Conservation (phyloP, 805 yeast species). For the Zygotorulaspora sp. region DNA sequence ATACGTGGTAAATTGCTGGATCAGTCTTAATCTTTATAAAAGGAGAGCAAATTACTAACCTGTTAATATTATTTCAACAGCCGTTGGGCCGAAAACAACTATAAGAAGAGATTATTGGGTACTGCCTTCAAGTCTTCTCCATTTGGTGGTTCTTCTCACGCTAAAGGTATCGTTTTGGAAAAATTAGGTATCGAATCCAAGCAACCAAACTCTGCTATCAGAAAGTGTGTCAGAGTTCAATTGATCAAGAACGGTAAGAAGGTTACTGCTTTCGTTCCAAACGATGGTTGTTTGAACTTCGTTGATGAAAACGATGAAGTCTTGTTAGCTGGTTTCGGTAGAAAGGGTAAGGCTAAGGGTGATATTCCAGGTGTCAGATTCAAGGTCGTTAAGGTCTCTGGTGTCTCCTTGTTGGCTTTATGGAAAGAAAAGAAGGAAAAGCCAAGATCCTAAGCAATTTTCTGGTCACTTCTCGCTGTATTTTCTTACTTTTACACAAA, state of each 20-base stretch:
- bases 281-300: constrained; percentile 99
- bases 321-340: constrained; percentile 99
- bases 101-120: constrained; percentile 98
- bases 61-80: constrained; percentile 27
- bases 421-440: constrained; percentile 99
- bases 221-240: constrained; percentile 99
- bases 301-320: constrained; percentile 99
- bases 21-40: no score
- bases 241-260: constrained; percentile 99
- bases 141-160: constrained; percentile 99
- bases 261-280: constrained; percentile 99
- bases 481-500: constrained; percentile 7
- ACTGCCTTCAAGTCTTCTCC: constrained; percentile 99
- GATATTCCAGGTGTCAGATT: constrained; percentile 99
- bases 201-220: constrained; percentile 99
- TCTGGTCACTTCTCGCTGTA: constrained; percentile 15
- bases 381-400: constrained; percentile 99
- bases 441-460: constrained; percentile 85
- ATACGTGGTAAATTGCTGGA: no score
- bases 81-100: constrained; percentile 99
- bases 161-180: constrained; percentile 99
- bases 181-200: constrained; percentile 99
- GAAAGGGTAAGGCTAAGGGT: constrained; percentile 99
- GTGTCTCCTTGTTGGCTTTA: constrained; percentile 98
- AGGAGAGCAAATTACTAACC: constrained; percentile 14